Evolutionary conservation across 2,329 filamentous ascomycete genomes (phyloP), one percentile per base, ranked within the genome.

Genomic region (Teratosphaeria pseudoeucalypti): DNA sequence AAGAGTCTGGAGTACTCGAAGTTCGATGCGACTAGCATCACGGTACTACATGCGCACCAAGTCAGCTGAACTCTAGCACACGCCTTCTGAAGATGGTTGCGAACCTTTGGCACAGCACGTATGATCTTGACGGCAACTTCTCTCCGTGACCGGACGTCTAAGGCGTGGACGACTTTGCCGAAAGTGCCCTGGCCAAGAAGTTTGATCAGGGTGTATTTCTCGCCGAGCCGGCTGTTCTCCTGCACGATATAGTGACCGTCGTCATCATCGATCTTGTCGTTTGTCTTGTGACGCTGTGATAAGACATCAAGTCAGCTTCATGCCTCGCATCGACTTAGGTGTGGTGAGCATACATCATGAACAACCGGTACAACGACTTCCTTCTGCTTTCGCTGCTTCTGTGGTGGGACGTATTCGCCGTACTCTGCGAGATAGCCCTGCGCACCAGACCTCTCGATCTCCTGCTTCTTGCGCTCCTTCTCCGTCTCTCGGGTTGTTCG

Each of bases 91-190:
- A 56, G 23, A 23, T 58, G 34, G 10, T 47, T 14, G 26, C 58
- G 53, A 63, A 71, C 70, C 68, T 99, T 99, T 71, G 96, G 94
- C 12, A 99, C 94, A 1, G 94, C 96, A 66, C 94, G 87, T 65
- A 99, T 97, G 73, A 99, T 95, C 75, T 99, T 99, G 75, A 99
- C 90, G 37, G 94, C 94, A 66, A 95, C 95, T 72, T 92, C 90
- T 66, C 82, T 82, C 61, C 87, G 87, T 63, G 85, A 86, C 68
- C 83, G 83, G 62, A 84, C 84, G 72, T 99, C 94, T 67, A 84
- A 86, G 57, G 94, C 94, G 74, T 96, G 88, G 19, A 99, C 94
- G 16, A 99, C 94, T 75, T 99, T 99, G 71, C 94, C 94, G 72
- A 99, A 99, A 0, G 94, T 99, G 64, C 94, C 94, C 76, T 99